A percentile compares a stretch with the other conserved stretches of the same genome.
phyloP scores from a whole-genome alignment of 352 stramenopile genomes.

The Phytophthora litchii region DNA sequence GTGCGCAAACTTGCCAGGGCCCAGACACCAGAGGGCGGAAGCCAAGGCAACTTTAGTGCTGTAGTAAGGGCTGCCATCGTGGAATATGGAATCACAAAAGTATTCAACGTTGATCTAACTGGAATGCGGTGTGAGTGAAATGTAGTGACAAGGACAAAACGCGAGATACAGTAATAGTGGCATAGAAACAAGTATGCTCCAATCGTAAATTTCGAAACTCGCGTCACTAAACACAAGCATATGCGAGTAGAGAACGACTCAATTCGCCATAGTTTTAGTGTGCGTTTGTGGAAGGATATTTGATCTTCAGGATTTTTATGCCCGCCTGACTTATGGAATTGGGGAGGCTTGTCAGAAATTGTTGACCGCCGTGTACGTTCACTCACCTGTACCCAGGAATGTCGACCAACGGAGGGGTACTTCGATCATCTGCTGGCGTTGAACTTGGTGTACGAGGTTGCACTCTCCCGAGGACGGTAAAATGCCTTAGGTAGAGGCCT shows the following conservation, averaged over 20 bases:
- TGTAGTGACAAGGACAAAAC: constrained; percentile 10
- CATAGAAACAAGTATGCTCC: constrained; percentile 3
- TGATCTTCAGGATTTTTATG: too few relatives aligned
- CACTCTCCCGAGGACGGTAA: too few relatives aligned
- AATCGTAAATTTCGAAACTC: constrained; percentile 5
- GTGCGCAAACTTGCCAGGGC: neutral
- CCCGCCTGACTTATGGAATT: too few relatives aligned
- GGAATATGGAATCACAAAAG: neutral
- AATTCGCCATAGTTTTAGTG: constrained; percentile 2
- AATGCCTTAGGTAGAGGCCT: too few relatives aligned
- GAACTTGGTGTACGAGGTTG: too few relatives aligned
- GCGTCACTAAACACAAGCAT: neutral
- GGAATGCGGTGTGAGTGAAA: neutral
- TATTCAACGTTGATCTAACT: constrained; percentile 8
- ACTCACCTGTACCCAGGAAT: too few relatives aligned
- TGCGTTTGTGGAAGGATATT: neutral
- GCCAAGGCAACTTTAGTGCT: constrained; percentile 1
- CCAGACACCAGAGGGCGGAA: constrained; percentile 4
- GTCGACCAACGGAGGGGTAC: too few relatives aligned
- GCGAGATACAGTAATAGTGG: constrained; percentile 10
- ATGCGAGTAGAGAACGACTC: neutral
- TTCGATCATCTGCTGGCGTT: too few relatives aligned
- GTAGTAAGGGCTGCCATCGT: constrained; percentile 6
- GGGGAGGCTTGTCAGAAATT: too few relatives aligned
- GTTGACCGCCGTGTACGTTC: too few relatives aligned